Conservation (phyloP, 1,139 yeast genomes). For the Pichia sp. region DNA sequence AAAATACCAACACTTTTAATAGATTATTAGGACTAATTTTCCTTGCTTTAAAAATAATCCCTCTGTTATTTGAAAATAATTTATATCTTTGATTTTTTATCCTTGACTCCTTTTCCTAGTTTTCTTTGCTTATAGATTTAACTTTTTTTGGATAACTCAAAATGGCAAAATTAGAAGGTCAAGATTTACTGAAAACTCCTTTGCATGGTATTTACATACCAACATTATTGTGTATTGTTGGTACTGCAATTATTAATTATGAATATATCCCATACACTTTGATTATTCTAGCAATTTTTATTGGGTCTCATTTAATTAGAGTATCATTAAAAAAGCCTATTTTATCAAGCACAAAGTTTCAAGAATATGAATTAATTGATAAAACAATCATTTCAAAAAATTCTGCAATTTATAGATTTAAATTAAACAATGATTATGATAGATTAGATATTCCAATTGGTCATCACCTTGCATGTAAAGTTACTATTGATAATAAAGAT, state of each 20-base stretch:
- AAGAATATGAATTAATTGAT: conserved; percentile 60
- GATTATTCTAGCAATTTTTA: conserved; percentile 40
- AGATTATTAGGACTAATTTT: no score
- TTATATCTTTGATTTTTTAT: no score
- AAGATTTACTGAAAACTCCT: conserved; percentile 29
- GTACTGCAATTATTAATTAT: conserved; percentile 50
- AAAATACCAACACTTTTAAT: no score
- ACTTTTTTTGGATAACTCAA: no score
- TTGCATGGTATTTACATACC: conserved; percentile 73
- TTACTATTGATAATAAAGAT: conserved; percentile 52
- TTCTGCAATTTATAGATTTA: conserved; percentile 68
- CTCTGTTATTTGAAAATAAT: no score
- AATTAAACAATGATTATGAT: conserved; percentile 53
- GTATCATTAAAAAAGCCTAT: conserved; percentile 41
- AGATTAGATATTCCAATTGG: conserved; percentile 65
- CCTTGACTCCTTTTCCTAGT: not conserved
- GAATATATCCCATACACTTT: conserved; percentile 47
- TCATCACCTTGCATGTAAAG: conserved; percentile 58
- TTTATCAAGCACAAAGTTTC: conserved; percentile 51
- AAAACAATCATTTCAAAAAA: conserved; percentile 64
- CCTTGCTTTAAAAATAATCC: no score
- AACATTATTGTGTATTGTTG: conserved; percentile 51
- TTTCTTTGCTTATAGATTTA: not conserved
- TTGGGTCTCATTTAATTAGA: conserved; percentile 40
- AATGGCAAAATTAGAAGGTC: conserved; percentile 13